Percentiles rank a stretch among this genome's conserved stretches.
These are phyloP conservation scores for Murraya paniculata DNA, from an alignment of 345 rosid genomes.

Conservation along the genomic window DNA sequence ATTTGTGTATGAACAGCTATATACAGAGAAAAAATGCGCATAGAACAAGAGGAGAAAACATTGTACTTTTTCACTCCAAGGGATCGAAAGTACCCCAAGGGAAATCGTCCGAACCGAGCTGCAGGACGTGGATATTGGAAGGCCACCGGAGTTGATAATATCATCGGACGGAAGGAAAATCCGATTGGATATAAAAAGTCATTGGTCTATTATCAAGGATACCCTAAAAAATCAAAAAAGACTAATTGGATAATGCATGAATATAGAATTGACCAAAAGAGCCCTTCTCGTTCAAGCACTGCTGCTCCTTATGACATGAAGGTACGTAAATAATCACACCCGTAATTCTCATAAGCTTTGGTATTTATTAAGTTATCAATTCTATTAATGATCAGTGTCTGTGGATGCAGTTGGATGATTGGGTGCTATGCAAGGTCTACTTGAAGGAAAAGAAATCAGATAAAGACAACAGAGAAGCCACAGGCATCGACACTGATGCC, in stretches of 20 bases:
- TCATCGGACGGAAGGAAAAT: neutral
- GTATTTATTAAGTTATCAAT: no score
- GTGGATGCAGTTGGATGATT: neutral
- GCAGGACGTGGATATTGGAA: neutral
- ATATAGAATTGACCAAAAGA: neutral
- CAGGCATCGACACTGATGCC: neutral
- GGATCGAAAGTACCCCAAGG: neutral
- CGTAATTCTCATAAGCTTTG: no score
- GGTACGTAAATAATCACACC: neutral
- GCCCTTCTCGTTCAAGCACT: neutral
- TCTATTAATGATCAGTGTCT: no score
- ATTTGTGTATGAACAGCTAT: neutral
- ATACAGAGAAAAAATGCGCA: neutral
- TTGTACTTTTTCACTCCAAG: slow-evolving; percentile 1
- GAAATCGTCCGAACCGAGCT: neutral
- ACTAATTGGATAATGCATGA: neutral
- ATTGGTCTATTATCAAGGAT: neutral
- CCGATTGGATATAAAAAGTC: neutral
- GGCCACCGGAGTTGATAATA: neutral
- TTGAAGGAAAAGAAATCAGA: neutral
- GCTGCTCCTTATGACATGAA: neutral
- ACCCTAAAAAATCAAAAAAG: neutral
- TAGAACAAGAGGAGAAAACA: neutral
- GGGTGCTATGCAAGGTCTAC: neutral
- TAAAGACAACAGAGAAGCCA: no score